Conservation (phyloP, 2,329 filamentous ascomycete species). For the Apiospora phragmitis region DNA sequence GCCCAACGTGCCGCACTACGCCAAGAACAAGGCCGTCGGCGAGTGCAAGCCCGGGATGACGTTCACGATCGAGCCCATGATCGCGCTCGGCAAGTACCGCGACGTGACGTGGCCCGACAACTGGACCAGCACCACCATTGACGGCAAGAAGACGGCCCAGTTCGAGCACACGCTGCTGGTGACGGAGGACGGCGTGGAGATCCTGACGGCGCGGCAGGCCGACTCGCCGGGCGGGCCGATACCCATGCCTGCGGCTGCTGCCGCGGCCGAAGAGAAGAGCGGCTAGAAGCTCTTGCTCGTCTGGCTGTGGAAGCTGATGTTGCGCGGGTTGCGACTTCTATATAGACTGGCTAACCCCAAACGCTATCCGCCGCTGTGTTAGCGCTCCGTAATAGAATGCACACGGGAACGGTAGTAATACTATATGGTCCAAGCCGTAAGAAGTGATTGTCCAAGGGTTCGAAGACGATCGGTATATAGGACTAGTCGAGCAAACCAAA, state of each 20-base stretch:
- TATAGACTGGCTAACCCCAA: not conserved
- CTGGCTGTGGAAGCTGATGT: not conserved
- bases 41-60: conserved; percentile 96
- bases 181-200: conserved; percentile 80
- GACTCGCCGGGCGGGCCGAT: conserved; percentile 77
- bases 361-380: not conserved
- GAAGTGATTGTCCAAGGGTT: not conserved
- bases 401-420: not conserved
- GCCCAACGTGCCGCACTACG: conserved; percentile 95
- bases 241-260: conserved; percentile 51
- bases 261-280: conserved; percentile 21
- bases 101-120: conserved; percentile 98
- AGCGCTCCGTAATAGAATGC: not conserved
- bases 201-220: conserved; percentile 72
- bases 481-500: too few relatives aligned
- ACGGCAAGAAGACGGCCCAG: conserved; percentile 88
- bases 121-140: conserved; percentile 93
- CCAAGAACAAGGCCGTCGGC: conserved; percentile 96
- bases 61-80: conserved; percentile 99
- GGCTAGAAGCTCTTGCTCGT: conserved; percentile 13
- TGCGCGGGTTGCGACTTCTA: not conserved
- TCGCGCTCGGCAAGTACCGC: conserved; percentile 84
- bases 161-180: conserved; percentile 89
- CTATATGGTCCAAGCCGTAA: not conserved
- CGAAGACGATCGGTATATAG: too few relatives aligned